phyloP scores from a whole-genome alignment of 2,329 filamentous ascomycete genomes.

The Sphaerostilbella broomeana region DNA sequence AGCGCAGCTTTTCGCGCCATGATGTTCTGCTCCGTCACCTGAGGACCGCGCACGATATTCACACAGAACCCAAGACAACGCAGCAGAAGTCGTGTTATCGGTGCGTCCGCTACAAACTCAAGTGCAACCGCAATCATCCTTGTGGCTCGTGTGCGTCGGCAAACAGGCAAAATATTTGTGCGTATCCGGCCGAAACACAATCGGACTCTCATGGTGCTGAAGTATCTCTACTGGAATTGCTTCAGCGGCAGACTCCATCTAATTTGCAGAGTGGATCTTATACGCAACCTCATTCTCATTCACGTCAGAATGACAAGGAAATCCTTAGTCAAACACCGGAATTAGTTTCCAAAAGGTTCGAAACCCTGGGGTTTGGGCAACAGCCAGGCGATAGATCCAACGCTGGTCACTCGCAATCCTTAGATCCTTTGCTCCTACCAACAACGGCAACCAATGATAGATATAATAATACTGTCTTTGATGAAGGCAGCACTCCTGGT shows the following conservation, averaged over 20 bases:
- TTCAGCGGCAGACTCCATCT: no score
- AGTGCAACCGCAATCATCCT: conserved; percentile 20
- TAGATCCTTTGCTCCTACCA: background rate
- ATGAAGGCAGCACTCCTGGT: background rate
- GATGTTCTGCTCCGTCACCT: conserved; percentile 25
- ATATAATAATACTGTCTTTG: conserved; percentile 10
- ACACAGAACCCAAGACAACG: conserved; percentile 14
- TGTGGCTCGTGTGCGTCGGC: conserved; percentile 17
- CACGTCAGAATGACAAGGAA: no score
- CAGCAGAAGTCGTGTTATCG: conserved; percentile 23
- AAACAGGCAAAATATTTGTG: background rate
- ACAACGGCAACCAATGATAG: background rate
- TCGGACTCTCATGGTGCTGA: background rate
- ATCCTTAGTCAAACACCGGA: no score
- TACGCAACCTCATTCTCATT: no score
- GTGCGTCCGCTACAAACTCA: conserved; percentile 23
- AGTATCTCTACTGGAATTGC: background rate
- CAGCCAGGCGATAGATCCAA: background rate
- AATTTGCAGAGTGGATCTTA: no score
- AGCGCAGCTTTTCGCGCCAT: conserved; percentile 19
- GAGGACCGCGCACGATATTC: conserved; percentile 19
- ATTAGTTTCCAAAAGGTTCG: background rate
- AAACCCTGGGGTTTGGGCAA: background rate
- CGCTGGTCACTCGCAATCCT: background rate
- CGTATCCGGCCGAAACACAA: background rate